Conservation (phyloP, 176 grass and related monocot genomes). For the Bromus sterilis region DNA sequence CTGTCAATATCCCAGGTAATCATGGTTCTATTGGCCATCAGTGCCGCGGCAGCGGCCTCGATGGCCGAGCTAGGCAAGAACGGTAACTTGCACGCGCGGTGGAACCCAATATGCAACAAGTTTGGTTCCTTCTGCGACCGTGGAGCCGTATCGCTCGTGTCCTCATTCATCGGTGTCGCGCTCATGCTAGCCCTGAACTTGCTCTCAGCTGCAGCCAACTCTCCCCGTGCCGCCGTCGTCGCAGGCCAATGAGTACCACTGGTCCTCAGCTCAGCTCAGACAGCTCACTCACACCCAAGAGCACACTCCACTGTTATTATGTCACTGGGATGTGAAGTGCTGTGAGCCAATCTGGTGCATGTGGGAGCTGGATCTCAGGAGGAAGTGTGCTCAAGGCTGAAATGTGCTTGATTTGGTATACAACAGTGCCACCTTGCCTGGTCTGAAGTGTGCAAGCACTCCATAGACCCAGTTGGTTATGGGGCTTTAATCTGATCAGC, state of each 20-base stretch:
- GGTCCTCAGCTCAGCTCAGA: conserved; percentile 1
- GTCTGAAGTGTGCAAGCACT: conserved; percentile 19
- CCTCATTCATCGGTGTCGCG: conserved; percentile 42
- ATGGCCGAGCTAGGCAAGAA: conserved; percentile 76
- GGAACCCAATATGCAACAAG: conserved; percentile 78
- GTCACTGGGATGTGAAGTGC: conserved; percentile 4
- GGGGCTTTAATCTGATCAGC: background rate
- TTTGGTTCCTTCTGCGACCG: conserved; percentile 70
- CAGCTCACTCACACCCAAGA: conserved; percentile 33
- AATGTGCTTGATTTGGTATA: background rate
- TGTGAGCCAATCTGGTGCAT: background rate
- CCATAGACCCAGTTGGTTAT: conserved; percentile 25
- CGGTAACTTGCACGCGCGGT: conserved; percentile 71
- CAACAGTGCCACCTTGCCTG: conserved; percentile 18
- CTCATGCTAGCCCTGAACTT: conserved; percentile 49
- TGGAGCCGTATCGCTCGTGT: conserved; percentile 42
- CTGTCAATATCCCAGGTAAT: conserved; percentile 42
- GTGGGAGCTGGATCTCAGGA: conserved; percentile 13
- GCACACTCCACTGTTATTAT: conserved; percentile 22
- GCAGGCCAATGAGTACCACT: conserved; percentile 22
- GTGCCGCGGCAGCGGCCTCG: conserved; percentile 42
- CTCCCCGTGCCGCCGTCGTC: conserved; percentile 6
- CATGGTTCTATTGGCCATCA: conserved; percentile 48
- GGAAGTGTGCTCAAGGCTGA: background rate
- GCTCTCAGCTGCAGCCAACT: conserved; percentile 17